Evolutionary conservation across 768 basidiomycete genomes (phyloP), one percentile per base, ranked within the genome.

Genomic region (Boletus bicolor): DNA sequence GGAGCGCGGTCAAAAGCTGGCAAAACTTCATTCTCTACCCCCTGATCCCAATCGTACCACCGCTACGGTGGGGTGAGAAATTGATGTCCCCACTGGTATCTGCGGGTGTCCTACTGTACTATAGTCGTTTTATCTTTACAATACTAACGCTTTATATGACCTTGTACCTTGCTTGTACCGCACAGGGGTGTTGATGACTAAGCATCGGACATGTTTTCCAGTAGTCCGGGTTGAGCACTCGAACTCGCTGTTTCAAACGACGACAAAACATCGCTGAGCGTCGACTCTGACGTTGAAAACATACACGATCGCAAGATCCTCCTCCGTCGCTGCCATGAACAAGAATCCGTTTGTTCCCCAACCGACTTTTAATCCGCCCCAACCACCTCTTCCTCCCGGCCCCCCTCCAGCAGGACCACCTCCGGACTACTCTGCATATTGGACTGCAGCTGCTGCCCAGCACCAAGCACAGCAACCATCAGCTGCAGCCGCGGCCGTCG

Each of bases 291-390:
- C 58, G 45, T 46, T 5, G 44, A 48, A 48, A 53, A 54, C 51
- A 7, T 4, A 51, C 19, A 36, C 53, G 60, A 65, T 63, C 15
- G 7, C 21, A 21, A 41, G 55, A 59, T 65, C 58, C 30, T 39
- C 28, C 10, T 28, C 28, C 41, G 41, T 52, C 38, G n/a, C 41
- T 26, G 56, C 51, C 49, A 91, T 91, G 89, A 88, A 91, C 76
- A 91, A 90, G 75, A 91, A 91, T 69, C 89, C 89, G 0, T 91
- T 91, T 61, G 78, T 85, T 56, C 85, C 87, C 19, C 82, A 83
- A 45, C 82, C 86, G 12, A 77, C 79, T 39, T 90, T 86, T 66
- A 80, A 82, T 14, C 81, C 85, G 28, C 86, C 83, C 44, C 87
- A 89, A 63, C 87, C 88, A 3, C 89, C 89, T 42, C 75, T 90